These are phyloP conservation scores for Sugiyamaella paludigena DNA, from an alignment of 1,139 yeast genomes.

Conservation along the genomic window DNA sequence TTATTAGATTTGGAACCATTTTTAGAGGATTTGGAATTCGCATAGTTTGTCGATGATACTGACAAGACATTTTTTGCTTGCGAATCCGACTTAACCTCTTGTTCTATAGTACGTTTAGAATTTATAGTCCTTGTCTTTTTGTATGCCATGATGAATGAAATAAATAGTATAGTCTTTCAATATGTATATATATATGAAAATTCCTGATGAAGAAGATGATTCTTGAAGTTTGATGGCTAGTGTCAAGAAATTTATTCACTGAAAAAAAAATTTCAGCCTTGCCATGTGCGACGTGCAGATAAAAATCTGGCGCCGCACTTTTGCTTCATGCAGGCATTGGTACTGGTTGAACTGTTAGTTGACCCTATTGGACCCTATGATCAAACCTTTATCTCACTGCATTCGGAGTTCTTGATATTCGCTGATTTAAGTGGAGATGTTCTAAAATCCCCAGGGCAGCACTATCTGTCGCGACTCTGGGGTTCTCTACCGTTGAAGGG, in stretches of 20 bases:
- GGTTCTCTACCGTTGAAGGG: too few relatives aligned
- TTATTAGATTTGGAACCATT: constrained; percentile 19
- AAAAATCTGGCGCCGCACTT: too few relatives aligned
- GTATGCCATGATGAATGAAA: constrained; percentile 5
- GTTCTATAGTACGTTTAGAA: constrained; percentile 25
- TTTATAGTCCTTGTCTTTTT: constrained; percentile 18
- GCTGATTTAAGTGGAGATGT: too few relatives aligned
- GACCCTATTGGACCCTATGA: too few relatives aligned
- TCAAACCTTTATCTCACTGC: too few relatives aligned
- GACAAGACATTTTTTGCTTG: constrained; percentile 30
- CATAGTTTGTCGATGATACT: constrained; percentile 27
- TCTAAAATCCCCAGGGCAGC: too few relatives aligned
- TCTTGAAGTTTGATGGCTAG: too few relatives aligned
- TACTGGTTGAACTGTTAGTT: too few relatives aligned
- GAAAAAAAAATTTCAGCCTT: constrained; percentile 9
- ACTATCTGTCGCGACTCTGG: too few relatives aligned
- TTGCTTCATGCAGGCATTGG: constrained; percentile 3
- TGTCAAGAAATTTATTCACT: too few relatives aligned
- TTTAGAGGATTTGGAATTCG: constrained; percentile 20
- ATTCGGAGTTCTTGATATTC: too few relatives aligned
- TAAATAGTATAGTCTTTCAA: not conserved
- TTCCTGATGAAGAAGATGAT: not conserved
- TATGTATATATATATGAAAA: not conserved
- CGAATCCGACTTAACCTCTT: constrained; percentile 26
- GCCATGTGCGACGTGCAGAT: not conserved